Percentiles rank a stretch among this genome's conserved stretches.
Conservation (phyloP, 441 rosid species). For the Capsella rubella region DNA sequence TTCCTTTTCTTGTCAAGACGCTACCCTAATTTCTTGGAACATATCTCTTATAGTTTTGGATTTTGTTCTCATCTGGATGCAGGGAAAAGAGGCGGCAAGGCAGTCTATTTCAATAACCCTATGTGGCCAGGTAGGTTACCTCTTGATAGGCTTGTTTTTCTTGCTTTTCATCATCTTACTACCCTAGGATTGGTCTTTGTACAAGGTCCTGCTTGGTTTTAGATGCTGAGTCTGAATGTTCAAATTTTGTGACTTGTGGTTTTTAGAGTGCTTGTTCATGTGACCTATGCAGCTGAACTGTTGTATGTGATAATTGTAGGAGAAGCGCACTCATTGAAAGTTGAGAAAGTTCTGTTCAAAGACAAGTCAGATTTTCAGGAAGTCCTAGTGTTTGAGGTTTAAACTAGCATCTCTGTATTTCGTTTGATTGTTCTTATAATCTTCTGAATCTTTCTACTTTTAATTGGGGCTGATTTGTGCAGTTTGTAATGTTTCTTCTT, state of each 20-base stretch:
- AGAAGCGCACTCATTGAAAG: conserved; percentile 94
- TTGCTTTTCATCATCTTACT: conserved; percentile 10
- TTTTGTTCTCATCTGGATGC: conserved; percentile 28
- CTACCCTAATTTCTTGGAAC: conserved; percentile 8
- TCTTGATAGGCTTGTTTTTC: conserved; percentile 35
- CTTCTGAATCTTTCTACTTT: conserved; percentile 12
- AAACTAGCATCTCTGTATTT: conserved; percentile 8
- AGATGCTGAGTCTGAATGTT: background rate
- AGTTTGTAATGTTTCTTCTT: conserved; percentile 10
- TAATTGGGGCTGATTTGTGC: background rate
- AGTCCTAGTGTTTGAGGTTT: conserved; percentile 92
- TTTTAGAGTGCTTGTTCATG: conserved; percentile 11
- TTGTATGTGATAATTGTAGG: conserved; percentile 54
- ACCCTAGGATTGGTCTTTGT: conserved; percentile 19
- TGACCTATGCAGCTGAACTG: conserved; percentile 19
- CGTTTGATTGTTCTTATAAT: background rate
- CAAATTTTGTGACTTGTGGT: conserved; percentile 15
- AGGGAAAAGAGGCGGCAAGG: conserved; percentile 59
- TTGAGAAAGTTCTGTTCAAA: conserved; percentile 68
- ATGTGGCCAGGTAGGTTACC: conserved; percentile 90
- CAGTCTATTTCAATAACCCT: conserved; percentile 85
- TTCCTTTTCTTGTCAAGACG: conserved; percentile 14
- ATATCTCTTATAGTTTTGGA: conserved; percentile 15
- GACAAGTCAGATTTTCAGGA: conserved; percentile 90
- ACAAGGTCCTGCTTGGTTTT: background rate